Percentiles rank a stretch among this genome's conserved stretches.
Evolutionary conservation across 768 basidiomycete genomes (phyloP).

Genomic region (Trametes sanguinea): DNA sequence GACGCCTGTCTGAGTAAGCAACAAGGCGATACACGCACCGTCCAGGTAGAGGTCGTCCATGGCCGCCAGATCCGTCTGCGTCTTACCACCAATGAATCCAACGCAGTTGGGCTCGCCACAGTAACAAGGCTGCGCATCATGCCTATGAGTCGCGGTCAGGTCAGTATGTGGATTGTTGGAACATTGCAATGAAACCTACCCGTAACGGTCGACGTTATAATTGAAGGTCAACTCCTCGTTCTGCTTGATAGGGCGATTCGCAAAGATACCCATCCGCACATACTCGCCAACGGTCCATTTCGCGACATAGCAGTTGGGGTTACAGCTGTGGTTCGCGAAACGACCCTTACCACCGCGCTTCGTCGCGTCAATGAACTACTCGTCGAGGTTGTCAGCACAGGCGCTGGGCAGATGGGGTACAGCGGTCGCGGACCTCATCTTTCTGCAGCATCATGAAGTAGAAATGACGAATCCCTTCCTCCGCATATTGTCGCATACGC

Average conservation of each 20-base stretch:
- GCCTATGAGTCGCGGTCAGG: constrained; percentile 48
- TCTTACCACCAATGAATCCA: constrained; percentile 96
- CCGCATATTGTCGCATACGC: constrained; percentile 91
- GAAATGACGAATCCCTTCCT: constrained; percentile 93
- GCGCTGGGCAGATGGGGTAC: neutral
- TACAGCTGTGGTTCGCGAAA: constrained; percentile 98
- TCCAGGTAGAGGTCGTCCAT: constrained; percentile 97
- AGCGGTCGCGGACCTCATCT: constrained; percentile 71
- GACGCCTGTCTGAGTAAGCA: neutral
- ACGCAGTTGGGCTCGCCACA: constrained; percentile 96
- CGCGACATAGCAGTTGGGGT: constrained; percentile 95
- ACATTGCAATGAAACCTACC: constrained; percentile 50
- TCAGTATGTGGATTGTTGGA: neutral
- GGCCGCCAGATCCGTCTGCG: constrained; percentile 91
- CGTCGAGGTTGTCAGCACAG: neutral
- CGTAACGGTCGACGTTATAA: constrained; percentile 99
- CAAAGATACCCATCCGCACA: constrained; percentile 97
- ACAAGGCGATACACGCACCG: constrained; percentile 48
- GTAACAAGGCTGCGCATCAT: constrained; percentile 92
- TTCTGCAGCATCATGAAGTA: constrained; percentile 99
- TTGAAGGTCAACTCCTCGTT: constrained; percentile 97
- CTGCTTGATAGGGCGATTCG: constrained; percentile 74
- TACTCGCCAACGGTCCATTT: constrained; percentile 93
- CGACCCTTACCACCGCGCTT: constrained; percentile 96
- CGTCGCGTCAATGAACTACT: constrained; percentile 92